Evolutionary conservation across 495 filamentous ascomycete genomes (phyloP).

Genomic region (Neurospora pannonica): DNA sequence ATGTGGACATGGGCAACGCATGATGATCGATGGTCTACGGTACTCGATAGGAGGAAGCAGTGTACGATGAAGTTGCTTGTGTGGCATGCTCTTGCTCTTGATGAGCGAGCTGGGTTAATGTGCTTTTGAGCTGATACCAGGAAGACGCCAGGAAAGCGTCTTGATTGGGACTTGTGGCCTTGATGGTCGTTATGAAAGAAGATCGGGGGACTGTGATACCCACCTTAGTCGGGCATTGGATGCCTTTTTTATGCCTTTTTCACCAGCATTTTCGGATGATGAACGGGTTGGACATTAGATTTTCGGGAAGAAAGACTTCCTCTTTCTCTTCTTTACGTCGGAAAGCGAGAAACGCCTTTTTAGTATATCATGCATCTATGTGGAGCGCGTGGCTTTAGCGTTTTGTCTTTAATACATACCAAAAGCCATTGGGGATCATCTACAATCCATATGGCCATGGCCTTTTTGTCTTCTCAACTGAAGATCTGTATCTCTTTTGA

Average conservation of each 20-base stretch:
- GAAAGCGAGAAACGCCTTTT: neutral
- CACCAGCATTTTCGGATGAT: neutral
- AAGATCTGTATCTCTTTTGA: neutral
- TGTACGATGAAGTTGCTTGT: neutral
- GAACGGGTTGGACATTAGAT: neutral
- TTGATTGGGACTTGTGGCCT: neutral
- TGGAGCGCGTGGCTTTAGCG: neutral
- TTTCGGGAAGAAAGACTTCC: neutral
- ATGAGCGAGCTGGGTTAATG: neutral
- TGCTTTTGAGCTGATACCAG: neutral
- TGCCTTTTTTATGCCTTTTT: neutral
- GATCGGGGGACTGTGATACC: neutral
- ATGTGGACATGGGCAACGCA: slow-evolving; percentile 12
- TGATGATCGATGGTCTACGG: slow-evolving; percentile 2
- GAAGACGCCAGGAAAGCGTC: neutral
- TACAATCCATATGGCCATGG: neutral
- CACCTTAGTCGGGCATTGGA: neutral
- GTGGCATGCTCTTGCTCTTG: neutral
- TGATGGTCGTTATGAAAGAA: neutral
- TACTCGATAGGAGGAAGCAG: neutral
- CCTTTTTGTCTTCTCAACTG: neutral
- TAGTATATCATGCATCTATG: neutral
- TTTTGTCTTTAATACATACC: neutral
- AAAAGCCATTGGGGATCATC: neutral
- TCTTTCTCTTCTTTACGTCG: neutral